Evolutionary conservation across 129 eudicot species (phyloP).

Genomic region (Kitagawia praeruptora): DNA sequence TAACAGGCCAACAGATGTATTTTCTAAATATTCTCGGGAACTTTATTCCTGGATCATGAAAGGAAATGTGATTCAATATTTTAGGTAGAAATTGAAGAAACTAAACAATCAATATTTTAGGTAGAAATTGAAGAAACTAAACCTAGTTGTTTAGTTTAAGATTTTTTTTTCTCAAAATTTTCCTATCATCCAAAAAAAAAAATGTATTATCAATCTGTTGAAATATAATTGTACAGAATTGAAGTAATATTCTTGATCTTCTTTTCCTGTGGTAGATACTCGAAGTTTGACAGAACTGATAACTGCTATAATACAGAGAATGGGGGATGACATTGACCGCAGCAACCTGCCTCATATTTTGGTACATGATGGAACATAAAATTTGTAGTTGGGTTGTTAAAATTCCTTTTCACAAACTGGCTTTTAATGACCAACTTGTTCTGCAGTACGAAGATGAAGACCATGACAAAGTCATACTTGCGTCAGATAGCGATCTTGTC

Average conservation of each 20-base stretch:
- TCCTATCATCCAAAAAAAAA: too few relatives aligned
- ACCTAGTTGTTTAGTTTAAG: too few relatives aligned
- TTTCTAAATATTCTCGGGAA: too few relatives aligned
- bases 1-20: neutral
- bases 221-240: neutral
- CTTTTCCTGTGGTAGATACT: constrained; percentile 39
- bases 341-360: constrained; percentile 75
- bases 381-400: neutral
- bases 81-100: too few relatives aligned
- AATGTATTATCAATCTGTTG: neutral
- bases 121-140: too few relatives aligned
- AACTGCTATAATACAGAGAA: constrained; percentile 80
- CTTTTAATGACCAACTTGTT: constrained; percentile 13
- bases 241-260: neutral
- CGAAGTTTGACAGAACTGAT: constrained; percentile 76
- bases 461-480: constrained; percentile 68
- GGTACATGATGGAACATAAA: constrained; percentile 33
- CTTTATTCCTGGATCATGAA: too few relatives aligned
- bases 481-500: constrained; percentile 82
- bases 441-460: constrained; percentile 95
- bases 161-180: too few relatives aligned
- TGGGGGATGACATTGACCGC: constrained; percentile 86
- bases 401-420: neutral
- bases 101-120: too few relatives aligned
- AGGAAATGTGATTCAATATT: too few relatives aligned